Percentiles rank a stretch among this genome's conserved stretches.
These are phyloP conservation scores for Xerocomellus amylosporus DNA, from an alignment of 768 basidiomycete species.

Conservation along the genomic window DNA sequence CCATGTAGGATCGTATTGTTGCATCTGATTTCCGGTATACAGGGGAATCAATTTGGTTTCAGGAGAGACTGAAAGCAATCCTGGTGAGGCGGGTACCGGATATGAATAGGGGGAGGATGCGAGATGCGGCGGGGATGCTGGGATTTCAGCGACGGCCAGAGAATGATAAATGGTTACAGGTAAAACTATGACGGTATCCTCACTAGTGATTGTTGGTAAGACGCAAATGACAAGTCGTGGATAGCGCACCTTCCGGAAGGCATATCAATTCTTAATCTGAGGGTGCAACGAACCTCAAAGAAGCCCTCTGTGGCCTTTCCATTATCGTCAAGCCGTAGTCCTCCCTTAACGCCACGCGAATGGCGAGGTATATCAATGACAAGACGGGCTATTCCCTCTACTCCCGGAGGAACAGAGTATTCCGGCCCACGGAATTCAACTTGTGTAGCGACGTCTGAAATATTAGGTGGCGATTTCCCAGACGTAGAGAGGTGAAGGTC, in stretches of 20 bases:
- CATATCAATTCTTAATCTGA: slow-evolving; percentile 67
- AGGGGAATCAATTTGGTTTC: slow-evolving; percentile 4
- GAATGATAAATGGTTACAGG: slow-evolving; percentile 68
- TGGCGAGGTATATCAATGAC: slow-evolving; percentile 75
- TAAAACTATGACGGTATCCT: slow-evolving; percentile 63
- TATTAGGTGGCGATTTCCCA: slow-evolving; percentile 33
- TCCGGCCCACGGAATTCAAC: slow-evolving; percentile 74
- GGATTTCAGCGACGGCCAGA: slow-evolving; percentile 45
- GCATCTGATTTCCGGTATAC: slow-evolving; percentile 9
- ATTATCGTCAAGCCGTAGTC: slow-evolving; percentile 54
- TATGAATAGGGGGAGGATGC: slow-evolving; percentile 19
- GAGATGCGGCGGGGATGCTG: slow-evolving; percentile 28
- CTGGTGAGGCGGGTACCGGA: slow-evolving; percentile 12
- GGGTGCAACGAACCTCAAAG: slow-evolving; percentile 65
- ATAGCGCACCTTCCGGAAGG: slow-evolving; percentile 57
- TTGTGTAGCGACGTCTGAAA: slow-evolving; percentile 65
- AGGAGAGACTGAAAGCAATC: slow-evolving; percentile 29
- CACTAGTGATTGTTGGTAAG: slow-evolving; percentile 42
- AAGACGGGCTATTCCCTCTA: slow-evolving; percentile 74
- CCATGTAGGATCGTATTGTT: slow-evolving; percentile 12
- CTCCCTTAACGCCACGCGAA: slow-evolving; percentile 64
- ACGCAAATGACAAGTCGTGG: slow-evolving; percentile 4
- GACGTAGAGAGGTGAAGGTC: slow-evolving; percentile 53
- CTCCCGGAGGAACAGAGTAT: slow-evolving; percentile 69
- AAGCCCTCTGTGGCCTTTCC: slow-evolving; percentile 45